Conservation (phyloP, 169 alveolate species). For the Eimeria sp. region DNA sequence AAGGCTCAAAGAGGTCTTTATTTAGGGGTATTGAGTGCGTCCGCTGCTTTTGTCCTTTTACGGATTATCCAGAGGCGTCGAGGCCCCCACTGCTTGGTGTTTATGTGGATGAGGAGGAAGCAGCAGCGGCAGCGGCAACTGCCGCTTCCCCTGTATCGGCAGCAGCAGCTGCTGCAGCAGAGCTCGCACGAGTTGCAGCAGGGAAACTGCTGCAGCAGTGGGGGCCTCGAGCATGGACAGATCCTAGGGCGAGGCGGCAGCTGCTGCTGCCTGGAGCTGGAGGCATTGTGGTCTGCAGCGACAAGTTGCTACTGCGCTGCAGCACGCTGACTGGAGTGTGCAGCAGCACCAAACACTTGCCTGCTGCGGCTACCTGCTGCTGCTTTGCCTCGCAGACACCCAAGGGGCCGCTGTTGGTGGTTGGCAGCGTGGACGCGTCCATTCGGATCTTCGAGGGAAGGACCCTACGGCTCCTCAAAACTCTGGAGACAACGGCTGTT, state of each 20-base stretch:
- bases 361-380: slow-evolving; percentile 61
- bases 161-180: slow-evolving; percentile 53
- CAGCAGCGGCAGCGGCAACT: slow-evolving; percentile 52
- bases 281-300: slow-evolving; percentile 69
- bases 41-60: slow-evolving; percentile 48
- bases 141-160: slow-evolving; percentile 48
- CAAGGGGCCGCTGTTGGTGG: slow-evolving; percentile 36
- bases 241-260: slow-evolving; percentile 1
- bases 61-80: slow-evolving; percentile 3
- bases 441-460: slow-evolving; percentile 26
- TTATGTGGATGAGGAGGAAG: slow-evolving; percentile 45
- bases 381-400: slow-evolving; percentile 52
- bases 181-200: slow-evolving; percentile 31
- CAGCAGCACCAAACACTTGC: slow-evolving; percentile 52
- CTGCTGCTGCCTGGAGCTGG: slow-evolving; percentile 54
- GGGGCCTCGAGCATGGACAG: slow-evolving; percentile 25
- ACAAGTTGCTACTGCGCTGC: slow-evolving; percentile 38
- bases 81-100: slow-evolving; percentile 40
- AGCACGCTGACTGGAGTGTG: slow-evolving; percentile 56
- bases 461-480: slow-evolving; percentile 15
- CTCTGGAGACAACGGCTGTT: slow-evolving; percentile 29
- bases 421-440: slow-evolving; percentile 52
- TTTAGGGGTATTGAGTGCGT: slow-evolving; percentile 35
- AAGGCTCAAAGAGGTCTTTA: background rate
- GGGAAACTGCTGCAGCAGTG: slow-evolving; percentile 34